A percentile compares a stretch with the other conserved stretches of the same genome.
These are phyloP conservation scores for Leccinum sublutescens DNA, from an alignment of 768 basidiomycete genomes.

Conservation along the genomic window DNA sequence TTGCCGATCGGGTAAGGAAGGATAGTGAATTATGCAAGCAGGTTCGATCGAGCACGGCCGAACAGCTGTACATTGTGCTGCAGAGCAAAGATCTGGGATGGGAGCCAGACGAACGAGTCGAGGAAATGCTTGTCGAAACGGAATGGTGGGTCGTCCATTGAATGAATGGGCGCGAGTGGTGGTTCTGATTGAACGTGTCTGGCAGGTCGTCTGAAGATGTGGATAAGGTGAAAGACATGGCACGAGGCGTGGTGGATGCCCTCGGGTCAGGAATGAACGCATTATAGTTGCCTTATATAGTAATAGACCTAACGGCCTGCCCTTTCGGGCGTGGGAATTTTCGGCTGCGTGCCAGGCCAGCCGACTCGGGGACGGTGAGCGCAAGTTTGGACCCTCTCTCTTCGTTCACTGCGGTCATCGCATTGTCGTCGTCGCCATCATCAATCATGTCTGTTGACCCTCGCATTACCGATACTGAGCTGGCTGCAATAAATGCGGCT, in stretches of 20 bases:
- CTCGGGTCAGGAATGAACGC: conserved; percentile 34
- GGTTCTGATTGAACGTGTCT: conserved; percentile 29
- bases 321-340: conserved; percentile 25
- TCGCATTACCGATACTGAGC: conserved; percentile 67
- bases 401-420: background rate
- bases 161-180: conserved; percentile 11
- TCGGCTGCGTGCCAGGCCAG: conserved; percentile 4
- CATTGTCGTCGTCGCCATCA: background rate
- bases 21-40: conserved; percentile 30
- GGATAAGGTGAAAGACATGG: conserved; percentile 38
- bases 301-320: background rate
- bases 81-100: conserved; percentile 66
- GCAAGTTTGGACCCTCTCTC: conserved; percentile 4
- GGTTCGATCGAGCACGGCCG: conserved; percentile 80
- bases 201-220: conserved; percentile 50
- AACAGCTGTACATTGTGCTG: conserved; percentile 75
- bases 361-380: conserved; percentile 10
- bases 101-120: conserved; percentile 59
- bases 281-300: conserved; percentile 15
- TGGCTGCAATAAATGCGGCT: conserved; percentile 81
- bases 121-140: conserved; percentile 74
- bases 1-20: conserved; percentile 9
- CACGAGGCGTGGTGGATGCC: conserved; percentile 40
- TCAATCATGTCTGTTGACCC: conserved; percentile 43
- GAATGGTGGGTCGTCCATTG: conserved; percentile 58